A percentile compares a stretch with the other conserved stretches of the same genome.
Evolutionary conservation across 1,284 basidiomycete genomes (phyloP).

Genomic region (Pyrrhoderma noxium): DNA sequence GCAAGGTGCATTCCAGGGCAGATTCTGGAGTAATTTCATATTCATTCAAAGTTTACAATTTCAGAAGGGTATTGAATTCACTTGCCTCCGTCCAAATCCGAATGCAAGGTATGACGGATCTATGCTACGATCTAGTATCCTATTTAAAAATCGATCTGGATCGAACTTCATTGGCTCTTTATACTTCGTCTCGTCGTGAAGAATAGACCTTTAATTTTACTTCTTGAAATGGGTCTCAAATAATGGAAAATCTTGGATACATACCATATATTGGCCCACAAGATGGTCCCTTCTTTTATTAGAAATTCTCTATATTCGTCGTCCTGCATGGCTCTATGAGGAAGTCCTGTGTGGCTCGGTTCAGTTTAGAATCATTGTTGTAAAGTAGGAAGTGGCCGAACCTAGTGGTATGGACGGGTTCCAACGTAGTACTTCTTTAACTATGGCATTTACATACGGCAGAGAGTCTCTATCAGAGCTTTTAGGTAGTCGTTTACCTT

Average conservation of each 20-base stretch:
- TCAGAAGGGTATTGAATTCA: constrained; percentile 5
- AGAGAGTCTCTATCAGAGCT: constrained; percentile 27
- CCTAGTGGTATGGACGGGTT: constrained; percentile 21
- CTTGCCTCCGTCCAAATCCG: constrained; percentile 26
- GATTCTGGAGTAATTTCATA: constrained; percentile 10
- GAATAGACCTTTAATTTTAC: constrained; percentile 15
- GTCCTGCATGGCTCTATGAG: constrained; percentile 27
- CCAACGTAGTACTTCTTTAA: constrained; percentile 22
- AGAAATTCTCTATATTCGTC: constrained; percentile 25
- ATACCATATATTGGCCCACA: constrained; percentile 33
- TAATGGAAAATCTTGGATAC: constrained; percentile 6
- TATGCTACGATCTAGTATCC: background rate
- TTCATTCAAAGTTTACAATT: background rate
- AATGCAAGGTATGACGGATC: constrained; percentile 18
- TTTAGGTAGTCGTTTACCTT: constrained; percentile 27
- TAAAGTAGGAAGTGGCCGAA: background rate
- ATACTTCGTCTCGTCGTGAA: constrained; percentile 17
- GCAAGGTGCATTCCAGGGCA: constrained; percentile 31
- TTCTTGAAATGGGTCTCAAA: background rate
- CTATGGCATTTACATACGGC: constrained; percentile 31
- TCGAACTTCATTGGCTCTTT: constrained; percentile 15
- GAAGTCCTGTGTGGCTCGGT: constrained; percentile 19
- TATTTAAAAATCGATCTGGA: constrained; percentile 18
- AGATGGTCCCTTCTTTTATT: constrained; percentile 25
- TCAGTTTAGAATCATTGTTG: background rate